phyloP scores from a whole-genome alignment of 2,329 filamentous ascomycete species.

The Ceratocystis cubensis region DNA sequence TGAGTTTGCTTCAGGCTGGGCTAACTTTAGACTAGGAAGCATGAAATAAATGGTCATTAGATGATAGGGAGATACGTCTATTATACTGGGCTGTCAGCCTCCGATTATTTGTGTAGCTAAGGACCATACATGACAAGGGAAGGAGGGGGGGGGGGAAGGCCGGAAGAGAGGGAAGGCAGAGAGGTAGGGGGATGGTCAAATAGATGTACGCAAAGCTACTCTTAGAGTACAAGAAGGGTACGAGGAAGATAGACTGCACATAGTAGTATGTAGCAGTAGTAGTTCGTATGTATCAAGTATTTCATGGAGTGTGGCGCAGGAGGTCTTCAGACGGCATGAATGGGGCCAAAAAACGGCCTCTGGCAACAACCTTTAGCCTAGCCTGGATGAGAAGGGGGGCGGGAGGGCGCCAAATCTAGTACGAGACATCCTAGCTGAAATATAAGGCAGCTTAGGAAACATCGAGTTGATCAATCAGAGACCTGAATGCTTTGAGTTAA shows the following conservation, averaged over 20 bases:
- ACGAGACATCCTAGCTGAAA: neutral
- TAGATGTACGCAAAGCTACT: neutral
- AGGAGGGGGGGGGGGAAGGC: neutral
- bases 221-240: neutral
- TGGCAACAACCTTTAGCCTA: neutral
- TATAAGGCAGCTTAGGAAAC: neutral
- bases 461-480: neutral
- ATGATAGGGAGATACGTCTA: neutral
- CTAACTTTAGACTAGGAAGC: neutral
- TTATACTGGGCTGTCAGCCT: constrained; percentile 1
- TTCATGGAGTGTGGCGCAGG: neutral
- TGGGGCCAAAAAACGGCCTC: constrained; percentile 1
- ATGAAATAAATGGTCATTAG: neutral
- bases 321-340: neutral
- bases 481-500: neutral
- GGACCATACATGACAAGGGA: neutral
- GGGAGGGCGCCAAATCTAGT: neutral
- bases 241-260: neutral
- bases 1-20: neutral
- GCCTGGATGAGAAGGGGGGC: neutral
- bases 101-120: neutral
- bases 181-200: neutral
- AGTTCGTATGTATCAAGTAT: neutral
- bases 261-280: neutral
- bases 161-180: neutral